Evolutionary conservation across 345 rosid genomes (phyloP), one percentile per base, ranked within the genome.

Genomic region (Passiflora organensis): DNA sequence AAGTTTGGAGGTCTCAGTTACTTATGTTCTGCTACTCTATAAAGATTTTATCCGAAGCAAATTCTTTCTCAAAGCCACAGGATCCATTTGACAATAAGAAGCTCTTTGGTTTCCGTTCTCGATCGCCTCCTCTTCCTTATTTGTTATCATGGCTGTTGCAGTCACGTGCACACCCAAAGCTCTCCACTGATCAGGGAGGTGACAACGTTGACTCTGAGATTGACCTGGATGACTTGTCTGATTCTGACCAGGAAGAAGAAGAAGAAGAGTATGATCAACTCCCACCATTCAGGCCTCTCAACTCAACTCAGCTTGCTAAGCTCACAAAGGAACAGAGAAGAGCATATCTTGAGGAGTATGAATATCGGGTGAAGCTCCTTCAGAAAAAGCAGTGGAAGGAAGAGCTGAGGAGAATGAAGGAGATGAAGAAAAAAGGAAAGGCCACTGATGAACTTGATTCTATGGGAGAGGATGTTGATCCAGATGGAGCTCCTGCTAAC

Each of bases 91-190:
- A 88, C 72, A 85, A 82, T 22, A 65, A 76, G 59, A 91, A 86
- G 76, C 85, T 88, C 47, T 88, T 91, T 70, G 98, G 98, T 53
- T 80, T 84, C 59, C 96, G 91, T 54, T 75, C 60, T 54, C 89
- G 96, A 43, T 72, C 96, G 0, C 96, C 95, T 22, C 95, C 98
- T 38, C 90, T 91, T n/a, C 96, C 95, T 17, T 88, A 91, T 79
- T 58, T 88, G 70, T 51, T 91, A 63, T 91, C 98, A 52, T 88
- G 87, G 96, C 69, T 91, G 70, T 76, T 91, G 81, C 96, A 91
- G 81, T 84, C 96, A 49, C 95, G 95, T 43, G 43, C 89, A 22
- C 95, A 88, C 59, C 98, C 95, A 19, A 88, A 82, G 52, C 85
- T 82, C 60, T 20, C 93, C 36, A 54, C 80, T 70, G 90, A 86